A percentile compares a stretch with the other conserved stretches of the same genome.
phyloP scores from a whole-genome alignment of 768 basidiomycete species.

The Chalciporus piperatus region DNA sequence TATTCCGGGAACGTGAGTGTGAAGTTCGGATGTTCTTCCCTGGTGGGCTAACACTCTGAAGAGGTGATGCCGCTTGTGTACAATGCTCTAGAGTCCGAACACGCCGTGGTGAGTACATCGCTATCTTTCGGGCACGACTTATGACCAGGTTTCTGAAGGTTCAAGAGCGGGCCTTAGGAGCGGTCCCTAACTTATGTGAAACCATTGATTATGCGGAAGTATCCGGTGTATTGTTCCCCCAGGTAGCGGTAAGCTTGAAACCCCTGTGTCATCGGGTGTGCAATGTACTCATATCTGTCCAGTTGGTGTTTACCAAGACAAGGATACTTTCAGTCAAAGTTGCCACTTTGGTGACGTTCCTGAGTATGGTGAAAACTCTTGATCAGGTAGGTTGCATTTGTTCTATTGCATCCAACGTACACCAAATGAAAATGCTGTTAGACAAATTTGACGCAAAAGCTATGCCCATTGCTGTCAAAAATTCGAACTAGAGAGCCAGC shows the following conservation, averaged over 20 bases:
- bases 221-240: constrained; percentile 84
- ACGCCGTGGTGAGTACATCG: constrained; percentile 57
- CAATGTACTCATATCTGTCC: constrained; percentile 13
- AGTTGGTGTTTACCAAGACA: constrained; percentile 94
- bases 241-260: constrained; percentile 71
- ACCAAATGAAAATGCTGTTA: constrained; percentile 28
- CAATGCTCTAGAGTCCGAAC: constrained; percentile 94
- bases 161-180: constrained; percentile 85
- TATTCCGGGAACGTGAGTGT: constrained; percentile 84
- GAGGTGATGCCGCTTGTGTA: constrained; percentile 97
- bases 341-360: constrained; percentile 77
- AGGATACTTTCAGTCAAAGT: constrained; percentile 90
- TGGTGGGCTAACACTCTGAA: constrained; percentile 32
- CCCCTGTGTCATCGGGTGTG: not conserved
- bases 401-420: not conserved
- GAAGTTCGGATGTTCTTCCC: not conserved
- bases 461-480: constrained; percentile 91
- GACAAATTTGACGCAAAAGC: constrained; percentile 88
- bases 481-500: constrained; percentile 95
- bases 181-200: constrained; percentile 86
- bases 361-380: constrained; percentile 84
- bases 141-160: constrained; percentile 48
- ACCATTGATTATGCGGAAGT: constrained; percentile 95
- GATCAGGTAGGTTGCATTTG: constrained; percentile 65
- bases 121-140: not conserved